phyloP scores from a whole-genome alignment of 352 stramenopile genomes.

The Pythium rishiriense region DNA sequence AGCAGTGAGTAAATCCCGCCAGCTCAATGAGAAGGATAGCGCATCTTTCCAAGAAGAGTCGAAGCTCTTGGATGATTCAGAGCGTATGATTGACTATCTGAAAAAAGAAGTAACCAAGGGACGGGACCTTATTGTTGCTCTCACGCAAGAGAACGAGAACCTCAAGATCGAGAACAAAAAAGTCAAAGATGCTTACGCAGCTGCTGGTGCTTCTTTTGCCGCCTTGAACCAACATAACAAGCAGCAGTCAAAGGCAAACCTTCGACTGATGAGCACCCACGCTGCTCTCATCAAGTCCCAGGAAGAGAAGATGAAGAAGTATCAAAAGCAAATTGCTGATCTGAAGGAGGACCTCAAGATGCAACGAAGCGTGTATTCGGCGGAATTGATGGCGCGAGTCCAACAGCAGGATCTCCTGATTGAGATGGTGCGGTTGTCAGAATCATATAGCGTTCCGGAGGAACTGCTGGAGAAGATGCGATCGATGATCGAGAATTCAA shows the following conservation, averaged over 20 bases:
- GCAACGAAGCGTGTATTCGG: slow-evolving; percentile 78
- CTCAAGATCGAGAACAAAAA: slow-evolving; percentile 89
- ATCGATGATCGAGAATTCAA: slow-evolving; percentile 47
- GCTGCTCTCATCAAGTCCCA: slow-evolving; percentile 85
- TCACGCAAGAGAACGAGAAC: slow-evolving; percentile 78
- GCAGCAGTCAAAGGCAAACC: slow-evolving; percentile 91
- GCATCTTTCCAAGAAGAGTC: slow-evolving; percentile 42
- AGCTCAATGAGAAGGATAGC: slow-evolving; percentile 39
- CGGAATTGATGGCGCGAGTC: slow-evolving; percentile 73
- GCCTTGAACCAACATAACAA: slow-evolving; percentile 94
- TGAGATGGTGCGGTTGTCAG: slow-evolving; percentile 52
- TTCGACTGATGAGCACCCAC: slow-evolving; percentile 89
- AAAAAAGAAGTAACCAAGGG: slow-evolving; percentile 78
- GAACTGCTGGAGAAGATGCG: slow-evolving; percentile 52
- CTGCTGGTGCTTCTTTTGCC: slow-evolving; percentile 89
- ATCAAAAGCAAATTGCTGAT: slow-evolving; percentile 82
- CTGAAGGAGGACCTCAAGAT: slow-evolving; percentile 82
- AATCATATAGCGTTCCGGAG: slow-evolving; percentile 52
- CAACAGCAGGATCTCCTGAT: slow-evolving; percentile 50
- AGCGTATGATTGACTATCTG: slow-evolving; percentile 84
- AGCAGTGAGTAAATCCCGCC: slow-evolving; percentile 17
- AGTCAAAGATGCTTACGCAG: slow-evolving; percentile 93
- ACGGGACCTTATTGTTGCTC: slow-evolving; percentile 60
- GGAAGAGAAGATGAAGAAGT: slow-evolving; percentile 91
- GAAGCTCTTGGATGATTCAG: slow-evolving; percentile 79